phyloP scores from a whole-genome alignment of 805 yeast genomes.

The Osmozyma mogii region DNA sequence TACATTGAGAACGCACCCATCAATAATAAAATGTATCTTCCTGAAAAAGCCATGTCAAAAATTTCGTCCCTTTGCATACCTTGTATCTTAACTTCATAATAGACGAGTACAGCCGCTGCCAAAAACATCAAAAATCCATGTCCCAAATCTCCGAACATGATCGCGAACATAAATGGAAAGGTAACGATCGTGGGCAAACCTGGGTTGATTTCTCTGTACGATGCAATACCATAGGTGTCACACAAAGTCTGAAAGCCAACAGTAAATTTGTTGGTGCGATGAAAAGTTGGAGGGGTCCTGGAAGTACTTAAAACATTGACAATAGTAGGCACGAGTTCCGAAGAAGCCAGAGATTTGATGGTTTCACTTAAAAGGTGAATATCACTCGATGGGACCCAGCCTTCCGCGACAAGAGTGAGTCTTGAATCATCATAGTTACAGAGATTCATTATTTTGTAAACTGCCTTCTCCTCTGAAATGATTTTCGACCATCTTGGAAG shows the following conservation, averaged over 20 bases:
- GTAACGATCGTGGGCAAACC: constrained; percentile 69
- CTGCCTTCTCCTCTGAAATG: constrained; percentile 69
- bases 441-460: constrained; percentile 68
- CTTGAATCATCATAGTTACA: constrained; percentile 79
- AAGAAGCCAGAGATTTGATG: constrained; percentile 54
- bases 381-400: constrained; percentile 89
- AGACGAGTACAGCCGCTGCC: constrained; percentile 47
- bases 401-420: constrained; percentile 86
- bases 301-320: constrained; percentile 57
- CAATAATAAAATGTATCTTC: constrained; percentile 58
- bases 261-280: constrained; percentile 62
- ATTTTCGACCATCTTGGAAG: constrained; percentile 15
- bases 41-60: constrained; percentile 68
- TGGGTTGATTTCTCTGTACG: constrained; percentile 69
- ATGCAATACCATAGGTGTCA: constrained; percentile 74
- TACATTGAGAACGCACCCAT: constrained; percentile 72
- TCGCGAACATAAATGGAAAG: constrained; percentile 76
- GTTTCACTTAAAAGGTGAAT: constrained; percentile 57
- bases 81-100: constrained; percentile 45
- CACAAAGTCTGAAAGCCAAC: constrained; percentile 61
- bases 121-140: constrained; percentile 60
- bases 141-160: constrained; percentile 79
- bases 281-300: constrained; percentile 65
- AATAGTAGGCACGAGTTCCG: constrained; percentile 33
- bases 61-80: constrained; percentile 63